Percentiles rank a stretch among this genome's conserved stretches.
phyloP scores from a whole-genome alignment of 75 land plant genomes.

The Larix kaempferi region DNA sequence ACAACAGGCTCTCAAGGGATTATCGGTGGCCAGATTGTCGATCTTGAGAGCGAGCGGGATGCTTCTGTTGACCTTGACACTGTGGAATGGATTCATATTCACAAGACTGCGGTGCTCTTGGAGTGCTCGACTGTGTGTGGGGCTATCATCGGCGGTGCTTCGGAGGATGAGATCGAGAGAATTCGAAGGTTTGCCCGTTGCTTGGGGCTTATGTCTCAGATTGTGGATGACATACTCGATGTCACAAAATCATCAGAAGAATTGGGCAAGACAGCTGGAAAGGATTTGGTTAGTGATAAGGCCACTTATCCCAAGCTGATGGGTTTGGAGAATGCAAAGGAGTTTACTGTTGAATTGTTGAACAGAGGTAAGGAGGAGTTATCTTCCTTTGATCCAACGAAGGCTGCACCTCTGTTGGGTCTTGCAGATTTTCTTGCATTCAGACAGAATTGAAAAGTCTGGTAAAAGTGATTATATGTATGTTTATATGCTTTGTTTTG shows the following conservation, averaged over 20 bases:
- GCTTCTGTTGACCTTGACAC: conserved; percentile 23
- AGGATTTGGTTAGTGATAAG: conserved; percentile 13
- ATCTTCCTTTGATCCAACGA: conserved; percentile 17
- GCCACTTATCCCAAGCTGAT: conserved; percentile 48
- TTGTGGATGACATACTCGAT: conserved; percentile 30
- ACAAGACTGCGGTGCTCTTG: conserved; percentile 46
- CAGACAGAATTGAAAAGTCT: conserved; percentile 22
- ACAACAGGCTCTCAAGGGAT: conserved; percentile 55
- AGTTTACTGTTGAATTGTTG: conserved; percentile 24
- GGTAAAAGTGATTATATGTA: too few species aligned
- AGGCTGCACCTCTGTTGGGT: conserved; percentile 22
- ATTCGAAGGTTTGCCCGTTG: conserved; percentile 37
- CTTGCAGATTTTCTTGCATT: conserved; percentile 29
- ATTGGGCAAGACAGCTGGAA: conserved; percentile 52
- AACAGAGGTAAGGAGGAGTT: conserved; percentile 25
- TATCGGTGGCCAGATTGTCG: conserved; percentile 23
- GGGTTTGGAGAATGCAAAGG: conserved; percentile 26
- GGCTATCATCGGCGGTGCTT: conserved; percentile 58
- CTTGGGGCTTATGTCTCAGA: conserved; percentile 49
- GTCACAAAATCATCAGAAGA: conserved; percentile 33
- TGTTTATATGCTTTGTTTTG: too few species aligned
- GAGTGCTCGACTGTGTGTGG: conserved; percentile 63
- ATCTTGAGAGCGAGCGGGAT: too few species aligned
- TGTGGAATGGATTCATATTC: conserved; percentile 48
- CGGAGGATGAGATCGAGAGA: conserved; percentile 49